These are phyloP conservation scores for Coprinopsis marcescibilis DNA, from an alignment of 768 basidiomycete species.

Conservation along the genomic window DNA sequence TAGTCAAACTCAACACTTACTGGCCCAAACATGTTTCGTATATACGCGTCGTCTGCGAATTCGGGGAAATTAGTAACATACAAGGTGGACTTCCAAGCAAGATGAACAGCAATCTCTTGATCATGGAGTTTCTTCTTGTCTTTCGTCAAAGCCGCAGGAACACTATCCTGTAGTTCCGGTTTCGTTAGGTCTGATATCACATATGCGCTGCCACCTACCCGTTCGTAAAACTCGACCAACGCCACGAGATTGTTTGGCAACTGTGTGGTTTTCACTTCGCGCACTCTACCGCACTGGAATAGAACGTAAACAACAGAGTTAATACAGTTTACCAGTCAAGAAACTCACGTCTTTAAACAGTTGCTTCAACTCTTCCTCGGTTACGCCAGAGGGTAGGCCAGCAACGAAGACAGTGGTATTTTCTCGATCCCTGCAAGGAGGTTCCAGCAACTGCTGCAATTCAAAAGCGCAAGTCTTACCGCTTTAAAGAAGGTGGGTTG, in stretches of 20 bases:
- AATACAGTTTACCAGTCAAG: not conserved
- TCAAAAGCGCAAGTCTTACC: slow-evolving; percentile 33
- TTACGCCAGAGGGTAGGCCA: slow-evolving; percentile 50
- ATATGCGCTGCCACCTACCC: slow-evolving; percentile 33
- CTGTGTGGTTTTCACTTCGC: slow-evolving; percentile 76
- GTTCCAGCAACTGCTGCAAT: slow-evolving; percentile 1
- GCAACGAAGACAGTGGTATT: slow-evolving; percentile 88
- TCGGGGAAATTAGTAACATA: slow-evolving; percentile 97
- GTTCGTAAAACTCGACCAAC: slow-evolving; percentile 79
- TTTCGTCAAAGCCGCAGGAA: slow-evolving; percentile 86
- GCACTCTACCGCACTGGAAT: slow-evolving; percentile 74
- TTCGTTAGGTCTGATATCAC: slow-evolving; percentile 4
- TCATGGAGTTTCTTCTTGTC: slow-evolving; percentile 85
- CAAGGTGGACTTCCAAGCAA: slow-evolving; percentile 91
- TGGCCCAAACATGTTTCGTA: slow-evolving; percentile 73
- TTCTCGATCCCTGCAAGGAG: slow-evolving; percentile 76
- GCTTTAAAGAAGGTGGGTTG: slow-evolving; percentile 47
- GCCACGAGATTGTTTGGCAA: slow-evolving; percentile 61
- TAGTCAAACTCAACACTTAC: slow-evolving; percentile 31
- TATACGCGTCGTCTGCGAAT: slow-evolving; percentile 65
- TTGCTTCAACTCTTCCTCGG: slow-evolving; percentile 58
- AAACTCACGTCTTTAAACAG: slow-evolving; percentile 81
- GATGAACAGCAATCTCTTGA: slow-evolving; percentile 75
- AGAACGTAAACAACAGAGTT: not conserved
- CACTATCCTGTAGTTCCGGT: slow-evolving; percentile 48